Evolutionary conservation across 2,329 filamentous ascomycete species (phyloP), one percentile per base, ranked within the genome.

Genomic region (Hortaea sp.): DNA sequence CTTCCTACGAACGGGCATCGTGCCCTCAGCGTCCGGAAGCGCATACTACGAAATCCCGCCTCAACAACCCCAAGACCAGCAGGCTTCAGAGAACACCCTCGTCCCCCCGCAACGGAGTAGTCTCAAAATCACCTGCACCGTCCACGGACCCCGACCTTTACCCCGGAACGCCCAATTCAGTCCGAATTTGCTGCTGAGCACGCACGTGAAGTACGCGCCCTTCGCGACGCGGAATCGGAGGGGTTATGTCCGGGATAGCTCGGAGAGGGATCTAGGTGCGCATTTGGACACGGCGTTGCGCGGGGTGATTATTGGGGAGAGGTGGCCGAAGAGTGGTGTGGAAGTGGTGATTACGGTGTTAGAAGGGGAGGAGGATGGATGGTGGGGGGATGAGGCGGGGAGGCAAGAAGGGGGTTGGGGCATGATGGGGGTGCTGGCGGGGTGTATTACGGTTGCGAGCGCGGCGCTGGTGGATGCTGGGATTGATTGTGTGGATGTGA

Each of bases 271-370:
- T 62, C 75, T 98, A 1, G 87, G 87, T 9, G 84, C 89, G 7
- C 90, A 97, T 63, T 72, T 98, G 3, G 89, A 97, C 66, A 90
- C 88, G 11, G 89, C 92, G 28, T 73, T 98, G 43, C 79, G 88
- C 31, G 90, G 90, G 1, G 85, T 88, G 6, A 81, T 97, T 43
- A 90, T 97, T 60, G 88, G 88, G 10, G 89, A 95, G 63, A 76
- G 90, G 48, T 98, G 90, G 87, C 92, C 92, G n/a, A 98, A 98
- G 73, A 95, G 88, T 64, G 89, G 88, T 39, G 82, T 95, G n/a
- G 92, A 98, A 63, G 82, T 98, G 37, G 83, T 95, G 12, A 81
- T 98, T 42, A 95, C 88, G 0, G 81, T 98, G 42, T 73, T 98
- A 12, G 92, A 98, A 68, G 90, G 88, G 3, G 92, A 97, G 61